Evolutionary conservation across 2,329 filamentous ascomycete species (phyloP), one percentile per base, ranked within the genome.

Genomic region (Phyllosticta capitalensis): DNA sequence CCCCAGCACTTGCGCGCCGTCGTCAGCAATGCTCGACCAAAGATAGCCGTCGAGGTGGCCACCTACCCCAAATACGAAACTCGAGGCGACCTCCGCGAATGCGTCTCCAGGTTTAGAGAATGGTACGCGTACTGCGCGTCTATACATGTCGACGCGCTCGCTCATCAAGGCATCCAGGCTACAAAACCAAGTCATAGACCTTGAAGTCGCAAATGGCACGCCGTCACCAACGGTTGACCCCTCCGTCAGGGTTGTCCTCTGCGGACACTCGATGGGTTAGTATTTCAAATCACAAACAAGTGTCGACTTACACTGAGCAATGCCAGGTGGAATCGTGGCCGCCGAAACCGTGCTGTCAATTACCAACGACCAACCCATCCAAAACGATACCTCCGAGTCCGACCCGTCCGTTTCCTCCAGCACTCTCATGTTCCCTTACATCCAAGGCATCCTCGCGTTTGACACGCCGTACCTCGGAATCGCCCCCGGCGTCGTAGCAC

Each of bases 401-500:
- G 66, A 67, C 9, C 65, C 66, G 9, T 69, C 71, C 19, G 69
- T 71, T 24, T 63, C 66, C 1, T 67, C 71, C 9, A 75, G 83
- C 61, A 86, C 82, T 67, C 84, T 95, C 71, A 92, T 96, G 87
- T 97, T 97, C 71, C 92, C 92, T 1, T 92, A 91, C 72, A 85
- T 97, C 64, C 88, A 92, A 73, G 92, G 89, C 65, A 83, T 97
- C 24, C 81, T 97, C 54, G 90, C 92, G 55, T 96, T 96, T 71
- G 92, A 97, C 74, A 99, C 94, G 0, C 94, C 94, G 0, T 99
- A 89, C 71, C 81, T 94, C 1, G 88, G 89, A 60, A 90, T 92
- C 64, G 83, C 86, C 21, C 89, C 89, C 0, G 87, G 88, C 24
- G 88, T 94, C 1, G 86, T 94, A n/a, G 89, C 89, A 3, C 88